phyloP scores from a whole-genome alignment of 2,329 filamentous ascomycete species.

The Fusarium circinatum region DNA sequence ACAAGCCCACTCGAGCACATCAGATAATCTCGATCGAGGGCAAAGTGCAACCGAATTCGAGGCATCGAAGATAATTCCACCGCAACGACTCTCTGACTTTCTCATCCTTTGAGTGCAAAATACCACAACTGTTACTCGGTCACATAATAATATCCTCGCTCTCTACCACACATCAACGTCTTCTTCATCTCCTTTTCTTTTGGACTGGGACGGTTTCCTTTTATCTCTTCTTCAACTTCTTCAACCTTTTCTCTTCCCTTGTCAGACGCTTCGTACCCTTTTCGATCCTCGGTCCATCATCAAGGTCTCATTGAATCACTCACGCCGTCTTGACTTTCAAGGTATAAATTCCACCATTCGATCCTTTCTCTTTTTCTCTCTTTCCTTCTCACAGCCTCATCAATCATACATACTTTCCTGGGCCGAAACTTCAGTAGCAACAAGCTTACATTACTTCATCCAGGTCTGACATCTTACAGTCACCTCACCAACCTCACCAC shows the following conservation, averaged over 20 bases:
- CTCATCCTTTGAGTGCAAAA: not conserved
- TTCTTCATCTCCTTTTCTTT: not conserved
- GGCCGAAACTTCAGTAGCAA: not conserved
- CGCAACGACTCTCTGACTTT: not conserved
- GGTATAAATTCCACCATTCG: not conserved
- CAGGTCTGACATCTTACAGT: not conserved
- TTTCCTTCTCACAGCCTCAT: not conserved
- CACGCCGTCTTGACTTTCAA: not conserved
- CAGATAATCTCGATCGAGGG: not conserved
- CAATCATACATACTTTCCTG: not conserved
- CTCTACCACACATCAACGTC: not conserved
- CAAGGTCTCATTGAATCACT: not conserved
- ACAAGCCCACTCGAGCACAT: not conserved
- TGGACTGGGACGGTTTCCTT: not conserved
- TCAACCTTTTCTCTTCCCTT: fast-evolving
- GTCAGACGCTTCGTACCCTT: not conserved
- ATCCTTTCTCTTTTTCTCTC: not conserved
- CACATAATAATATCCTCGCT: not conserved
- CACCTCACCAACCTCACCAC: too few relatives aligned
- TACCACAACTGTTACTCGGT: not conserved
- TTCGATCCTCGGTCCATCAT: too few relatives aligned
- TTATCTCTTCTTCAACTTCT: not conserved
- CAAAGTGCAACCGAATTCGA: not conserved
- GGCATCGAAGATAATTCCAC: not conserved
- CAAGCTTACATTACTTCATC: not conserved